Base-by-base conservation (phyloP, 257 asterid genomes). In the Schizonepeta tenuifolia region DNA sequence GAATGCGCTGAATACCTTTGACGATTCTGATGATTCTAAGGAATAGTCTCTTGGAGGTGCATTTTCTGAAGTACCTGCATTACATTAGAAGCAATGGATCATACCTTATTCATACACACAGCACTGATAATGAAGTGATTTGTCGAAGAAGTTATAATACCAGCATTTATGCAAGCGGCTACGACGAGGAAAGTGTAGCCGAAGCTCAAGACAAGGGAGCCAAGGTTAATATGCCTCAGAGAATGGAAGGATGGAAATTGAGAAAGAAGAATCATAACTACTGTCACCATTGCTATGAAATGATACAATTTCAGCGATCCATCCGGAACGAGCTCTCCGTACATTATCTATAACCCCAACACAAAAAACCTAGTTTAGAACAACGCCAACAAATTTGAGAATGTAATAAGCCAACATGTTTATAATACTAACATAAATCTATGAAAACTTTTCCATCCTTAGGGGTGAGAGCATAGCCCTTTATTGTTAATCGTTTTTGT, bases 161-260 rank as follows among this genome's bases (percentile, higher is more conserved):
- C 99, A 67, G 93, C 98, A 77, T 75, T 51, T 79, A 92, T 81
- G 74, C 97, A 92, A 79, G 96, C 96, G 33, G 87, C 95, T 28
- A 95, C 98, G 13, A 92, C 97, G 60, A 95, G 97, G 75, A 86
- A 87, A 57, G 96, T 86, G 79, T 92, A 95, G 72, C 90, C 95
- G 70, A 92, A 74, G 85, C 97, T 88, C 72, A 95, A 87, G 68
- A 95, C 50, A 68, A 95, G 93, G 1, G 99, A 95, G 12, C 65
- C 85, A 49, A 95, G 70, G 80, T 88, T 95, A 69, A 95, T 86
- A 74, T 95, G 98, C 82, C 99, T 87, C 69, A 92, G 99, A 78
- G 99, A 95, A 79, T 95, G 99, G 89, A 95, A 92, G 79, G 87
- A 81, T 21, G 99, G 99, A 73, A 95, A 85, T 65, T 95, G 98